phyloP scores from a whole-genome alignment of 257 asterid species.

The Jacaranda copaia region DNA sequence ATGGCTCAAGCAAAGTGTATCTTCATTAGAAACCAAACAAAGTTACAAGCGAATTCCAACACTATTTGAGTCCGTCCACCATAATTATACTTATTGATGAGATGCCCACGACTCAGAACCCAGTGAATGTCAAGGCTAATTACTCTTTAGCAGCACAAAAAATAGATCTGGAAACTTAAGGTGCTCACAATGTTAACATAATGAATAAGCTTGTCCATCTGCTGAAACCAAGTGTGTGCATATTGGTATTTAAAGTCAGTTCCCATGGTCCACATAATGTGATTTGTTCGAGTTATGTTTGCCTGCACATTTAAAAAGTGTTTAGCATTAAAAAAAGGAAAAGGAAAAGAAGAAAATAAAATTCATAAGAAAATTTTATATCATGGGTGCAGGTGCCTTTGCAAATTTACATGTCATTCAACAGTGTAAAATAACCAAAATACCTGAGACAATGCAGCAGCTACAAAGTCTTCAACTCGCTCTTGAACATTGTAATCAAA shows the following conservation, averaged over 20 bases:
- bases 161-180: neutral
- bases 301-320: slow-evolving; percentile 42
- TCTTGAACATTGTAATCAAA: slow-evolving; percentile 61
- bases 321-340: neutral
- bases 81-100: neutral
- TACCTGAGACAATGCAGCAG: slow-evolving; percentile 58
- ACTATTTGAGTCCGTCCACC: neutral
- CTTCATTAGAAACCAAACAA: neutral
- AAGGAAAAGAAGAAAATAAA: neutral
- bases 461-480: slow-evolving; percentile 54
- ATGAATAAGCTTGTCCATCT: slow-evolving; percentile 68
- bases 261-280: slow-evolving; percentile 66
- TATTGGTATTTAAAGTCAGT: slow-evolving; percentile 59
- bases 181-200: slow-evolving; percentile 55
- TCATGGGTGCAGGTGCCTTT: neutral
- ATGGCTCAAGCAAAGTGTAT: neutral
- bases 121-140: neutral
- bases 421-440: neutral
- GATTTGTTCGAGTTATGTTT: slow-evolving; percentile 57
- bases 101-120: neutral
- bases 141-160: slow-evolving; percentile 5
- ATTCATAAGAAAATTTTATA: neutral
- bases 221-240: slow-evolving; percentile 59
- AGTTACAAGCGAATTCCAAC: neutral
- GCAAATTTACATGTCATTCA: slow-evolving; percentile 17